phyloP scores from a whole-genome alignment of 2,329 filamentous ascomycete species.

The Elsinoe fawcettii region DNA sequence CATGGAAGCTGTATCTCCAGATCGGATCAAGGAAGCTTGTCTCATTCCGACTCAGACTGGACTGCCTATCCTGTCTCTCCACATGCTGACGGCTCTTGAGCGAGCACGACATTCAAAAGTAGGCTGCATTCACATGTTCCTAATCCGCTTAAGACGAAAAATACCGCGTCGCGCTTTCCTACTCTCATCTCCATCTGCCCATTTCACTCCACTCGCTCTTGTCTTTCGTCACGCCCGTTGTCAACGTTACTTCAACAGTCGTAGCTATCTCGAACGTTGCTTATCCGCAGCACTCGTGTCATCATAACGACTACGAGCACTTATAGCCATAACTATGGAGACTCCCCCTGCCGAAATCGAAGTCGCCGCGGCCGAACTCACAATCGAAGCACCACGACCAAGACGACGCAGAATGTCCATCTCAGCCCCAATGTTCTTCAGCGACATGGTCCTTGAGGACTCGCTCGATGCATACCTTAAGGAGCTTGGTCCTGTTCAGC shows the following conservation, averaged over 20 bases:
- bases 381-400: neutral
- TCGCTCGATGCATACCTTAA: conserved; percentile 27
- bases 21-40: neutral
- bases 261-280: neutral
- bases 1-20: neutral
- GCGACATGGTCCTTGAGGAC: conserved; percentile 12
- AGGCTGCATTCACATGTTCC: conserved; percentile 1
- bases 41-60: conserved; percentile 1
- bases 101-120: neutral
- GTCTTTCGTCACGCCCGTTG: conserved; percentile 9
- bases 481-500: conserved; percentile 24
- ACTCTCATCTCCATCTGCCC: neutral
- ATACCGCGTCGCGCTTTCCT: neutral
- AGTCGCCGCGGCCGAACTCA: neutral
- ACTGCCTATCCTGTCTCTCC: neutral
- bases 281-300: neutral
- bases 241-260: neutral
- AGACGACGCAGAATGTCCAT: conserved; percentile 11
- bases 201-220: neutral
- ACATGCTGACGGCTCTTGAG: neutral
- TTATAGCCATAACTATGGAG: conserved; percentile 5
- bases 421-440: conserved; percentile 9
- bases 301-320: neutral
- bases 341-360: neutral
- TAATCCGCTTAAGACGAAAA: neutral